phyloP scores from a whole-genome alignment of 768 basidiomycete species.

The Lyophyllum decastes region DNA sequence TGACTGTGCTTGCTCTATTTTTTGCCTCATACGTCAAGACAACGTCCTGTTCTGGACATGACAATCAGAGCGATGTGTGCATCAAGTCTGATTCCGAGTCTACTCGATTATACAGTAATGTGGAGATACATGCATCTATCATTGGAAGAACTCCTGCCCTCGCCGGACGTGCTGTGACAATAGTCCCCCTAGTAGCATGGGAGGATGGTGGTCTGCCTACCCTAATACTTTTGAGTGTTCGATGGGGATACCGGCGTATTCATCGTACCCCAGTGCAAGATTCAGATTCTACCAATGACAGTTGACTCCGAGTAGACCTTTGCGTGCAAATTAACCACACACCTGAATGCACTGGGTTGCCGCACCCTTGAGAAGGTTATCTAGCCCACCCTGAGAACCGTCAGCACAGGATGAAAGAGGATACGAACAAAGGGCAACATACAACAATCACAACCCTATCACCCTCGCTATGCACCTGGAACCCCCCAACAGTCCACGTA shows the following conservation, averaged over 20 bases:
- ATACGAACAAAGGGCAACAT: slow-evolving; percentile 29
- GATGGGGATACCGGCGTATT: slow-evolving; percentile 72
- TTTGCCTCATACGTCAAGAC: no score
- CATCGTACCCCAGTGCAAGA: no score
- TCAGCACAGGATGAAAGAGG: slow-evolving; percentile 1
- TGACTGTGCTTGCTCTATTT: background rate
- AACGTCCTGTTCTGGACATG: no score
- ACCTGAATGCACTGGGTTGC: slow-evolving; percentile 99
- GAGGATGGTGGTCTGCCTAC: no score
- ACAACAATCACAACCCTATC: slow-evolving; percentile 95
- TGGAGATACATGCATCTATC: background rate
- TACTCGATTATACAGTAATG: background rate
- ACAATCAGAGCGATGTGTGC: background rate
- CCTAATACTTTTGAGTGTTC: background rate
- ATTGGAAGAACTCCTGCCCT: background rate
- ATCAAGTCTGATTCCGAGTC: background rate
- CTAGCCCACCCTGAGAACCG: slow-evolving; percentile 75
- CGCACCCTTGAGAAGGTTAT: slow-evolving; percentile 96
- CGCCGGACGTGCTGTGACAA: background rate
- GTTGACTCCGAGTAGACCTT: no score
- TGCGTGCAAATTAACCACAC: no score
- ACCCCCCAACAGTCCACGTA: slow-evolving; percentile 89
- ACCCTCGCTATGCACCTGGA: slow-evolving; percentile 88
- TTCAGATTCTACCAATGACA: no score
- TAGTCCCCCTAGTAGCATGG: background rate